Evolutionary conservation across 805 yeast species (phyloP).

Genomic region (Limtongia smithiae): DNA sequence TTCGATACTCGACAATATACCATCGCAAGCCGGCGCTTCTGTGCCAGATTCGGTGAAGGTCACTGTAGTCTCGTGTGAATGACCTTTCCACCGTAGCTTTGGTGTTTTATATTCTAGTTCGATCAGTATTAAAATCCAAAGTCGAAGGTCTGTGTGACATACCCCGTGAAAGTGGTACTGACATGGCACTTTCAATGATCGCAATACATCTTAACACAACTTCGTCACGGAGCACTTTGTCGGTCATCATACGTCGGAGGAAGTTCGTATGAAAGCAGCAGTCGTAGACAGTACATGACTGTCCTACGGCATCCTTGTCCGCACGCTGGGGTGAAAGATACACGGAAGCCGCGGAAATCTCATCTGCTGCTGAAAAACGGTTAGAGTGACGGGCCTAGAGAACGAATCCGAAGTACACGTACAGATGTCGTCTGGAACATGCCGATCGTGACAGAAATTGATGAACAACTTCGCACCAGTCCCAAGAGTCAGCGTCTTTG

Average conservation of each 20-base stretch:
- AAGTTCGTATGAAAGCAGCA: slow-evolving; percentile 70
- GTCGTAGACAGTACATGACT: slow-evolving; percentile 62
- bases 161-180: slow-evolving; percentile 53
- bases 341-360: too few species aligned
- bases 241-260: slow-evolving; percentile 57
- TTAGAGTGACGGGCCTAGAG: too few species aligned
- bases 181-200: slow-evolving; percentile 58
- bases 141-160: too few species aligned
- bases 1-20: too few species aligned
- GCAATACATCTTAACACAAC: slow-evolving; percentile 82
- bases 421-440: too few species aligned
- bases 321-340: too few species aligned
- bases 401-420: too few species aligned
- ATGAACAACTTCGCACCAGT: slow-evolving; percentile 66
- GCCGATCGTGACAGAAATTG: slow-evolving; percentile 65
- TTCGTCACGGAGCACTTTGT: slow-evolving; percentile 58
- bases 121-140: background rate
- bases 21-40: too few species aligned
- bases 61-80: slow-evolving; percentile 45
- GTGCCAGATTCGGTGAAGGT: too few species aligned
- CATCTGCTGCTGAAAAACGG: too few species aligned
- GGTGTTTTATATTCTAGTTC: slow-evolving; percentile 53
- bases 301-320: too few species aligned
- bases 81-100: slow-evolving; percentile 69
- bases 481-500: slow-evolving; percentile 55